Base-by-base conservation (phyloP, 371 early-diverging fungal species). In the Mortierella sp. region DNA sequence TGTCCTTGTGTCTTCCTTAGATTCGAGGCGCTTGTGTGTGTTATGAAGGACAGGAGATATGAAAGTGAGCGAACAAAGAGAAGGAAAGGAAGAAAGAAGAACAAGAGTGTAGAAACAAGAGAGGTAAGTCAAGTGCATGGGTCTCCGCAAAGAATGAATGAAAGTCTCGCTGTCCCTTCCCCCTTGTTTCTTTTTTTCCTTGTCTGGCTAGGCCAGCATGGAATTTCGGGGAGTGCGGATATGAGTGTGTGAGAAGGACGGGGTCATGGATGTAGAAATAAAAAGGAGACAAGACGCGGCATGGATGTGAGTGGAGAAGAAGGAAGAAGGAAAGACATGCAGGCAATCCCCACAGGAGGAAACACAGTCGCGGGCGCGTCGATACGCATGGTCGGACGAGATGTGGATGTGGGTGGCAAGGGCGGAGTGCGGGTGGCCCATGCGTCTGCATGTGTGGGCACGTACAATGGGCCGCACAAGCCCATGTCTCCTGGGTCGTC, bases 181-280 rank as follows among this genome's bases (percentile, higher is more conserved):
- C 64, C 61, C 50, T 26, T 46, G 50, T 28, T 28, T 26, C 4
- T 28, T 10, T 31, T 13, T 50, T 24, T n/a, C 24, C 11, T 48
- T 14, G 34, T 2, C 31, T 37, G 34, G 40, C 72, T 72, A 34
- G 72, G 72, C 51, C 72, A 72, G 51, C 72, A 51, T 72, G 72
- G 72, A 72, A 72, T 72, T 21, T 31, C 59, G 28, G n/a, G 31
- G 71, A 61, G 21, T 6, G 16, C 19, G 34, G n/a, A n/a, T n/a
- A 13, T 31, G 14, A 26, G 14, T 14, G 28, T 57, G 31, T 13
- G 59, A 9, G 10, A 26, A 24, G 24, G 55, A 10, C 0, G 55
- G 31, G 21, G 37, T 16, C 34, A 61, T 61, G 34, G 34, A 51
- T 21, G 6, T 13, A 13, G 50, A 74, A 24, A 51, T 16, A 64